These are phyloP conservation scores for Kandelia obovata DNA, from an alignment of 345 rosid genomes.

Conservation along the genomic window DNA sequence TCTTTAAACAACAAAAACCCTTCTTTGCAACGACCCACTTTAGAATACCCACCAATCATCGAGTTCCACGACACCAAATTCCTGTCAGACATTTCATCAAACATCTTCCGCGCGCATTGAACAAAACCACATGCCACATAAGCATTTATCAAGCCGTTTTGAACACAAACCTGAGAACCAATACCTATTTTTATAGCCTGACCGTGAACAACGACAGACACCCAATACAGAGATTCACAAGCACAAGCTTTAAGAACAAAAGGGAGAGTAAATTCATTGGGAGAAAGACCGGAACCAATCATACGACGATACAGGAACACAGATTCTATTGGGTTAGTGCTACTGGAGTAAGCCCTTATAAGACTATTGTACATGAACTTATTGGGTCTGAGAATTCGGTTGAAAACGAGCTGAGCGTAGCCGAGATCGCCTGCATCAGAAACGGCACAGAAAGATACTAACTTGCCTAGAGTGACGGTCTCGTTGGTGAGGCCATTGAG, in stretches of 20 bases:
- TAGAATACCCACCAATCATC: constrained; percentile 27
- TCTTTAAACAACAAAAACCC: constrained; percentile 30
- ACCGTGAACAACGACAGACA: not conserved
- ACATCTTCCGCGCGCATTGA: constrained; percentile 2
- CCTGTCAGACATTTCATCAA: not conserved
- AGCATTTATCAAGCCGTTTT: constrained; percentile 2
- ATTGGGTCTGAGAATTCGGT: constrained; percentile 7
- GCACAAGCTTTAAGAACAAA: constrained; percentile 18
- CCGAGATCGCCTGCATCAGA: not conserved
- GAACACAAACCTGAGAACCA: constrained; percentile 2
- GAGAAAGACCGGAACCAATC: not conserved
- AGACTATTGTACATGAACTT: constrained; percentile 23
- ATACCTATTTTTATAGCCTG: constrained; percentile 1
- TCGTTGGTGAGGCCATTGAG: constrained; percentile 1
- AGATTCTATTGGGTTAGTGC: constrained; percentile 22
- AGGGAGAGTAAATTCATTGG: constrained; percentile 11
- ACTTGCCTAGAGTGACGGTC: constrained; percentile 10
- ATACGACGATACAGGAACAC: constrained; percentile 1
- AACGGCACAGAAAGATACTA: constrained; percentile 6
- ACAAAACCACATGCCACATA: not conserved
- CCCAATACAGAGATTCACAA: constrained; percentile 1
- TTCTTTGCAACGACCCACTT: constrained; percentile 25
- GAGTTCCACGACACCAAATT: constrained; percentile 6
- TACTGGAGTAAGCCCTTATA: constrained; percentile 30
- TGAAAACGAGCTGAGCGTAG: constrained; percentile 3